Evolutionary conservation across 306 rosid genomes (phyloP), one percentile per base, ranked within the genome.

Genomic region (Albizia julibrissin): DNA sequence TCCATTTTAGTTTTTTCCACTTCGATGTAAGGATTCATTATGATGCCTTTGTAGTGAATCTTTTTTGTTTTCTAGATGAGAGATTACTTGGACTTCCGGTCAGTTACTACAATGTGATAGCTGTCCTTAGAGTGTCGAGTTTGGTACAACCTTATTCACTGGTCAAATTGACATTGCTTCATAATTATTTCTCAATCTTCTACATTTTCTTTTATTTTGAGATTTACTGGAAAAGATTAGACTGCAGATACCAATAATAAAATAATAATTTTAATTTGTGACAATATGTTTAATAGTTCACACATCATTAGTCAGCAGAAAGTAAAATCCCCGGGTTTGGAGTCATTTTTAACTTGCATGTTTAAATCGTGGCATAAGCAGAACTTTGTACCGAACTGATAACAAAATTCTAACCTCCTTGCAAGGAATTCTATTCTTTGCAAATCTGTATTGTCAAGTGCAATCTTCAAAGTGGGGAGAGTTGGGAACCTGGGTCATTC

Each of bases 51-150:
- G 73, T 78, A 43, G 76, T 80, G 87, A 80, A 76, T 84, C 52
- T 79, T 62, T 68, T 69, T 21, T 68, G 67, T 61, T 61, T 68
- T 50, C 39, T 79, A 74, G 86, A 84, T 80, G 87, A 47, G 86
- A 84, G 87, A 83, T 88, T 88, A 86, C 94, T 82, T 91, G 84
- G 78, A 80, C 64, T 83, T 86, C 89, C 49, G 88, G 90, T 92
- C 91, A 88, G 84, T 83, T 61, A 8, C 77, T 82, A 81, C 44
- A 77, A 50, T 56, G 84, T 81, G 88, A 89, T 79, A 84, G 82
- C 66, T 89, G 80, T 88, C 79, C 83, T 79, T 79, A 37, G 85
- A 81, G 77, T 74, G 84, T 42, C 67, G 81, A 40, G 91, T 90
- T 86, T 90, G 97, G 97, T 92, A 69, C 86, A 85, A 69, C 89